phyloP scores from a whole-genome alignment of 2,329 filamentous ascomycete genomes.

The Penicillium palitans region DNA sequence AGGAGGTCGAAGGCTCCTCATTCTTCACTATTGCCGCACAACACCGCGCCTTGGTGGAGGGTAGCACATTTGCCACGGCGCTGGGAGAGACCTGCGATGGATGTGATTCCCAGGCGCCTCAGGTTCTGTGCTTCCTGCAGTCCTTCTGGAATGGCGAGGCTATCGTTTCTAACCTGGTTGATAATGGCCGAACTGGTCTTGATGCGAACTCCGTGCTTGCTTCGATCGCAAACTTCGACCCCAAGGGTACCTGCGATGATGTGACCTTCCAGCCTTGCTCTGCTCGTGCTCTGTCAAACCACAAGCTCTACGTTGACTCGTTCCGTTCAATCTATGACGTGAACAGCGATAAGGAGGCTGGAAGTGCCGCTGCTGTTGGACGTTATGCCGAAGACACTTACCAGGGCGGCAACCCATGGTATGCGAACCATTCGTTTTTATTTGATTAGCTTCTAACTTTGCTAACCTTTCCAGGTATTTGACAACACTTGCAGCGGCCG shows the following conservation, averaged over 20 bases:
- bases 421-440: background rate
- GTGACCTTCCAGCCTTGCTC: background rate
- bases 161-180: background rate
- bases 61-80: background rate
- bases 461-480: background rate
- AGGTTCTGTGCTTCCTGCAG: background rate
- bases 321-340: background rate
- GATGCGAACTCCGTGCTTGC: background rate
- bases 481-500: background rate
- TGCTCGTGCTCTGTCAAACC: background rate
- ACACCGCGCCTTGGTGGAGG: conserved; percentile 9
- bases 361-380: background rate
- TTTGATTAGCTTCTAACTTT: background rate
- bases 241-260: background rate
- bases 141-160: background rate
- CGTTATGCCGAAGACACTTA: background rate
- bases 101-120: background rate
- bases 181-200: background rate
- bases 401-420: background rate
- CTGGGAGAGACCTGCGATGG: background rate
- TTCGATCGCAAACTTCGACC: background rate
- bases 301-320: background rate
- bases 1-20: conserved; percentile 16
- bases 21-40: conserved; percentile 20
- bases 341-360: background rate